Conservation (phyloP, 2,329 filamentous ascomycete species). For the Epicoccum nigrum region DNA sequence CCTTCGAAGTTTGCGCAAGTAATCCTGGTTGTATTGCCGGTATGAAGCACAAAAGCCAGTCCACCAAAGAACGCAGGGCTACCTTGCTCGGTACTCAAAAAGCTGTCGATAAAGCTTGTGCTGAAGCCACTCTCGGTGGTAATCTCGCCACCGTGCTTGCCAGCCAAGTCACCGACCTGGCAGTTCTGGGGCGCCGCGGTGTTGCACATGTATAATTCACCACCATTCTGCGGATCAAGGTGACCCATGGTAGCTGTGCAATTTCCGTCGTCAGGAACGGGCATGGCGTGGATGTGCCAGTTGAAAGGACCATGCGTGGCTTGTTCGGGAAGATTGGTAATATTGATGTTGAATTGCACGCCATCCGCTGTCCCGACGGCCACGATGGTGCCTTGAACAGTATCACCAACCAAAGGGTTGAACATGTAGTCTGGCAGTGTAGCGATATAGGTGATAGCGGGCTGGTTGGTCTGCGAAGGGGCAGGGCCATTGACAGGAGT, state of each 20-base stretch:
- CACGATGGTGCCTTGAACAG: constrained; percentile 40
- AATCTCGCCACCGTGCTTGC: constrained; percentile 51
- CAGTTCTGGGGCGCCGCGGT: constrained; percentile 39
- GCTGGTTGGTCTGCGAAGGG: constrained; percentile 26
- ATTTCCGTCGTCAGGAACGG: constrained; percentile 46
- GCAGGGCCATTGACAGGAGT: constrained; percentile 30
- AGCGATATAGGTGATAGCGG: constrained; percentile 31
- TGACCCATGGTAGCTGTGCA: constrained; percentile 47
- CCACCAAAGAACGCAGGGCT: constrained; percentile 57
- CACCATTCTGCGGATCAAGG: constrained; percentile 48
- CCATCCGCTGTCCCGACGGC: constrained; percentile 40
- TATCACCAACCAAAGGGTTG: constrained; percentile 26
- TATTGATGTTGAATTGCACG: constrained; percentile 46
- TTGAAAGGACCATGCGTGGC: constrained; percentile 27
- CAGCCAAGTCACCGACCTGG: constrained; percentile 51
- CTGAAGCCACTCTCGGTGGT: constrained; percentile 34
- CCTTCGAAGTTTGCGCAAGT: constrained; percentile 61
- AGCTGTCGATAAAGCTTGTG: constrained; percentile 53
- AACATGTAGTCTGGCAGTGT: constrained; percentile 29
- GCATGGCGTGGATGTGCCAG: constrained; percentile 51
- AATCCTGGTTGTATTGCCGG: constrained; percentile 56
- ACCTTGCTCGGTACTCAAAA: constrained; percentile 52
- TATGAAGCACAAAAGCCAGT: constrained; percentile 59
- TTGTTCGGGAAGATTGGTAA: constrained; percentile 46
- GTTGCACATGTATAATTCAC: constrained; percentile 45